Percentiles rank a stretch among this genome's conserved stretches.
Evolutionary conservation across 1,284 basidiomycete species (phyloP).

Genomic region (Austroboletus niveus): DNA sequence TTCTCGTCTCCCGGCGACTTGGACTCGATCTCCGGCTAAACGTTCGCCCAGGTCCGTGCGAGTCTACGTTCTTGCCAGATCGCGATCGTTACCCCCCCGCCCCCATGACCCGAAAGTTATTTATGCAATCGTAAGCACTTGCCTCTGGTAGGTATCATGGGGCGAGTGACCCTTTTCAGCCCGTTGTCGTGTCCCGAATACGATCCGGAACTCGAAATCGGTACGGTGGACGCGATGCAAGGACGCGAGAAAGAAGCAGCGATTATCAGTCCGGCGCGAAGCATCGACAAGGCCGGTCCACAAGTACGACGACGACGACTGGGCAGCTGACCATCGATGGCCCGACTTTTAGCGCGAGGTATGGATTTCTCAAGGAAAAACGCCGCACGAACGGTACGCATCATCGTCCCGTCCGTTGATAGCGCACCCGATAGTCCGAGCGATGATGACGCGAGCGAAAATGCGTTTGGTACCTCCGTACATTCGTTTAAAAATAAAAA

Average conservation of each 20-base stretch:
- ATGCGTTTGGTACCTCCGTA: constrained; percentile 68
- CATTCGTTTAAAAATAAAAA: neutral
- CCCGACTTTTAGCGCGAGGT: constrained; percentile 66
- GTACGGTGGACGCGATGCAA: constrained; percentile 92
- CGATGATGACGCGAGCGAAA: constrained; percentile 89
- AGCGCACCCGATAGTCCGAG: constrained; percentile 42
- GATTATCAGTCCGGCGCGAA: constrained; percentile 85
- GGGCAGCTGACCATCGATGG: neutral
- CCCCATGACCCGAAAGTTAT: no score
- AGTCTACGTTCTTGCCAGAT: constrained; percentile 78
- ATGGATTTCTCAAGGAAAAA: constrained; percentile 87
- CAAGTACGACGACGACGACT: neutral
- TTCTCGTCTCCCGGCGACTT: neutral
- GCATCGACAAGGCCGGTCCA: constrained; percentile 66
- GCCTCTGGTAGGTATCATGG: constrained; percentile 66
- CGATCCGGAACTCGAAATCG: constrained; percentile 79
- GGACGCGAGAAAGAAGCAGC: constrained; percentile 90
- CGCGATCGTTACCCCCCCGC: constrained; percentile 84
- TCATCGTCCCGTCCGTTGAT: neutral
- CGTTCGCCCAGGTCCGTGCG: constrained; percentile 49
- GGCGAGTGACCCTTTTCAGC: constrained; percentile 81
- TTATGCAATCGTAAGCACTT: no score
- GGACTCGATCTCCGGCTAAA: neutral
- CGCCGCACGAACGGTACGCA: constrained; percentile 78
- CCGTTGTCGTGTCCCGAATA: constrained; percentile 67